These are phyloP conservation scores for Rhodamnia argentea DNA, from an alignment of 345 rosid genomes.

Conservation along the genomic window DNA sequence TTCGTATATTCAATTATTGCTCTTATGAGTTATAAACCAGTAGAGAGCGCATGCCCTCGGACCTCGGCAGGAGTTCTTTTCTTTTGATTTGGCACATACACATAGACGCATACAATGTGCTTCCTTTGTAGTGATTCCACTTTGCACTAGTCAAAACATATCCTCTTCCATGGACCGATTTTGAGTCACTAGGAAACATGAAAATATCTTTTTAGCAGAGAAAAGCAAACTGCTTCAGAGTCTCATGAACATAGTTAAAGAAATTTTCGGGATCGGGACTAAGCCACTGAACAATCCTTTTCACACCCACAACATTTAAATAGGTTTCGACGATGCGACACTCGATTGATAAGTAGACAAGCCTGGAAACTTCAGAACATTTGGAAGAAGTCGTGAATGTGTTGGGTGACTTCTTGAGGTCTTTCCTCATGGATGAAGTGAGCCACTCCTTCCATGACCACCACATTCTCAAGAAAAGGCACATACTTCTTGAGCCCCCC, in stretches of 20 bases:
- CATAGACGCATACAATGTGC: neutral
- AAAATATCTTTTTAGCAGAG: neutral
- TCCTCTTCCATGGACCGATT: neutral
- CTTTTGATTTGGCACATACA: neutral
- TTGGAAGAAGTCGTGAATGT: conserved; percentile 30
- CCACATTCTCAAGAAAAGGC: conserved; percentile 61
- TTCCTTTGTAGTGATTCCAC: neutral
- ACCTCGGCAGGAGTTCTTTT: neutral
- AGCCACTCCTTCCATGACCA: conserved; percentile 58
- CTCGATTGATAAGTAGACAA: neutral
- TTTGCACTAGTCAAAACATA: neutral
- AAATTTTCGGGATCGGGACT: neutral
- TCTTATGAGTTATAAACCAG: neutral
- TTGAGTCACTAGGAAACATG: neutral
- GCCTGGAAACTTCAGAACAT: neutral
- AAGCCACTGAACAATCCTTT: neutral
- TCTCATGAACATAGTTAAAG: neutral
- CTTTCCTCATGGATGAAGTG: conserved; percentile 69
- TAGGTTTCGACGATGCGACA: neutral
- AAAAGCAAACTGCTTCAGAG: neutral
- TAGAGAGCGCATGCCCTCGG: neutral
- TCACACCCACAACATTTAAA: neutral
- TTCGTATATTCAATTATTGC: neutral
- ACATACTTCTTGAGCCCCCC: conserved; percentile 49
- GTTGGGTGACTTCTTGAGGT: conserved; percentile 48